These are phyloP conservation scores for Achlya hypogyna DNA, from an alignment of 352 stramenopile species.

Conservation along the genomic window DNA sequence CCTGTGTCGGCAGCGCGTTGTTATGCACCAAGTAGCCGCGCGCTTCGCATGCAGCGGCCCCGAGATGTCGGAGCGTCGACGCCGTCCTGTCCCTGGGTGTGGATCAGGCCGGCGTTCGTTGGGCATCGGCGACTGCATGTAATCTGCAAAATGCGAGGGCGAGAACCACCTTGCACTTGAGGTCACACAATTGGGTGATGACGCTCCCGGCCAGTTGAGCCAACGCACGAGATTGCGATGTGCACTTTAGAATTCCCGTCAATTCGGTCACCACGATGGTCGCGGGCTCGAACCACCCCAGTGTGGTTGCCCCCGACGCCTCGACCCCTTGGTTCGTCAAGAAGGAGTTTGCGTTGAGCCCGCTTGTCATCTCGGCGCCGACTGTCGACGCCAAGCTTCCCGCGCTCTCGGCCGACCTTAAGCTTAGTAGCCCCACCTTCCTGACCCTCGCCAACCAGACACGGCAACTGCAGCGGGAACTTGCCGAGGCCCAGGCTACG, in stretches of 20 bases:
- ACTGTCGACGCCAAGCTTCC: neutral
- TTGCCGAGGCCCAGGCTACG: neutral
- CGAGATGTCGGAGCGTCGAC: neutral
- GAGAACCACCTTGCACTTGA: neutral
- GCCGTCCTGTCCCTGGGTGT: neutral
- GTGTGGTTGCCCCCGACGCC: neutral
- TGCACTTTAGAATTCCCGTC: conserved; percentile 1
- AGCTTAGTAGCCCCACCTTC: neutral
- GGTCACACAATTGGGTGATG: neutral
- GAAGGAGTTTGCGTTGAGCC: neutral
- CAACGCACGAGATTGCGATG: neutral
- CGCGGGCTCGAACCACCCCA: neutral
- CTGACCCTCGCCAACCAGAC: neutral
- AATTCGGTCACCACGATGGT: neutral
- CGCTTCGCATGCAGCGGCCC: neutral
- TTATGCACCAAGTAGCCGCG: neutral
- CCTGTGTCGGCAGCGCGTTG: neutral
- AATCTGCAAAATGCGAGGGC: neutral
- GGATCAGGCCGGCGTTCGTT: neutral
- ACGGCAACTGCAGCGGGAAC: neutral
- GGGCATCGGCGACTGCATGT: neutral
- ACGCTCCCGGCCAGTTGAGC: neutral
- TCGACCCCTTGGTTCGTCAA: conserved; percentile 1
- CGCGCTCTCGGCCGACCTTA: too few species aligned
- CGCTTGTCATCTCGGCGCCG: neutral